phyloP scores from a whole-genome alignment of 768 basidiomycete genomes.

The Hebeloma cylindrosporum region DNA sequence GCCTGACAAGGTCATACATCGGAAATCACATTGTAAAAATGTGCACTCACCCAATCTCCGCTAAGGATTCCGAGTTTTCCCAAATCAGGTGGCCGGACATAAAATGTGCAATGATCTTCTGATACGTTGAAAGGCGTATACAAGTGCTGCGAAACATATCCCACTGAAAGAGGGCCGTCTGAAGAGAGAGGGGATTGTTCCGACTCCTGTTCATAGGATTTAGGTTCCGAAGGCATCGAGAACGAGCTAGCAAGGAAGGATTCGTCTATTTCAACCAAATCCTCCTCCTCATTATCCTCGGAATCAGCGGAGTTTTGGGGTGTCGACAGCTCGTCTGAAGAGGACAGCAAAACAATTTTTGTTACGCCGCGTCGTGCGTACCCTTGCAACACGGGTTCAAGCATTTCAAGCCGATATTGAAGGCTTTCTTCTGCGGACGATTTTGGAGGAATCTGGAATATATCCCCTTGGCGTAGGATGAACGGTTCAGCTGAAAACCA shows the following conservation, averaged over 20 bases:
- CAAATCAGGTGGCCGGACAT: slow-evolving; percentile 63
- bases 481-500: slow-evolving; percentile 41
- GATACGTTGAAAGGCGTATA: slow-evolving; percentile 29
- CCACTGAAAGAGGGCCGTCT: too few relatives aligned
- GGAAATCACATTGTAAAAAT: neutral
- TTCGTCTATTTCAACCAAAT: slow-evolving; percentile 69
- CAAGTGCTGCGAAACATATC: slow-evolving; percentile 32
- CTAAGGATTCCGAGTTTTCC: slow-evolving; percentile 63
- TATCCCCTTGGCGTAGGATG: slow-evolving; percentile 53
- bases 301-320: slow-evolving; percentile 13
- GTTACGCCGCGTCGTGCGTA: slow-evolving; percentile 48
- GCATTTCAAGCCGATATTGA: slow-evolving; percentile 55
- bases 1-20: slow-evolving; percentile 39
- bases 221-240: too few relatives aligned
- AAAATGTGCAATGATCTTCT: slow-evolving; percentile 57
- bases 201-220: too few relatives aligned
- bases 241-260: slow-evolving; percentile 63
- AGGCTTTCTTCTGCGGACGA: slow-evolving; percentile 12
- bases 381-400: slow-evolving; percentile 78
- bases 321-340: too few relatives aligned
- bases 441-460: slow-evolving; percentile 18
- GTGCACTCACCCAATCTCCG: slow-evolving; percentile 70
- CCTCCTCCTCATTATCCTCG: slow-evolving; percentile 27
- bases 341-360: slow-evolving; percentile 48
- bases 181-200: too few relatives aligned